These are phyloP conservation scores for Pyricularia sp. DNA, from an alignment of 2,329 filamentous ascomycete species.

Conservation along the genomic window DNA sequence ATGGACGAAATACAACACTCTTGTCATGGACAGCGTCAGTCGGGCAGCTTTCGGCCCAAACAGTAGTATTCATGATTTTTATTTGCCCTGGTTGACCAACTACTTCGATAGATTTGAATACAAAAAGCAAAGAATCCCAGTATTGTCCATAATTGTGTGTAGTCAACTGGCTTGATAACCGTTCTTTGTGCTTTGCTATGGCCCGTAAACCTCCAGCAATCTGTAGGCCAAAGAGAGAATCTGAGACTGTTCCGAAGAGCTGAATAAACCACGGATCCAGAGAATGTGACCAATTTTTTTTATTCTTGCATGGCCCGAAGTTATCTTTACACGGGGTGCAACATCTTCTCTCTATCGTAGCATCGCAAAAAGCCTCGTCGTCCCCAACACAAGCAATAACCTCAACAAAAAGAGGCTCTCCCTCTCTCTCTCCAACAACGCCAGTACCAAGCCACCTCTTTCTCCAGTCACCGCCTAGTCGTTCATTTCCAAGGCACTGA, in stretches of 20 bases:
- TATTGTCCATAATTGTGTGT: neutral
- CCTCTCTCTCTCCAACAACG: neutral
- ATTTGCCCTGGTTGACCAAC: neutral
- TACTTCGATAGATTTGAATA: neutral
- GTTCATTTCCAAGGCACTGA: neutral
- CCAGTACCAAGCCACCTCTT: neutral
- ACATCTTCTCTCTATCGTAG: too few relatives aligned
- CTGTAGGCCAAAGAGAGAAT: neutral
- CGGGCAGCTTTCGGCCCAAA: neutral
- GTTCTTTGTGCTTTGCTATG: neutral
- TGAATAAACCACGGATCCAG: neutral
- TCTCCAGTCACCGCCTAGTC: neutral
- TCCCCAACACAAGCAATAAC: neutral
- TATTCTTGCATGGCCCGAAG: too few relatives aligned
- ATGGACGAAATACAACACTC: neutral
- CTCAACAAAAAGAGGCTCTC: neutral
- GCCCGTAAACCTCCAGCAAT: neutral
- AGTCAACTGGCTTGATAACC: neutral
- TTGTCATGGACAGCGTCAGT: neutral
- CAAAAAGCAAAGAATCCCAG: neutral
- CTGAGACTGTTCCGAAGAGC: neutral
- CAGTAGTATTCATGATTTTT: neutral
- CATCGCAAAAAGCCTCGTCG: neutral
- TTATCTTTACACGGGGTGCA: too few relatives aligned
- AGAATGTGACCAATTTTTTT: too few relatives aligned